Evolutionary conservation across 1,139 yeast species (phyloP).

Genomic region (Suhomyces choctaworum): DNA sequence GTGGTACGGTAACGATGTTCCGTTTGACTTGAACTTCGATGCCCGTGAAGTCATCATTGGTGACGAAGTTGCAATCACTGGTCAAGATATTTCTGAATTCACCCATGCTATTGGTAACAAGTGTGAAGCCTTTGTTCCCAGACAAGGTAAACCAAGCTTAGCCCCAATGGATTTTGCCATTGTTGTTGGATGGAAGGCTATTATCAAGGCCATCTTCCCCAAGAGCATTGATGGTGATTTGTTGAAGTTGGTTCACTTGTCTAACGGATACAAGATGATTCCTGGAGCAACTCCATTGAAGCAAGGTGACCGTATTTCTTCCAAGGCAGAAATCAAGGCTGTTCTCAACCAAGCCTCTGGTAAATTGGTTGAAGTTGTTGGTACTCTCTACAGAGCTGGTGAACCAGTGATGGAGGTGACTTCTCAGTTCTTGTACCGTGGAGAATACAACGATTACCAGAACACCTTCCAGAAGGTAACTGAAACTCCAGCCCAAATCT

Average conservation of each 20-base stretch:
- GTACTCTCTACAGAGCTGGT: conserved; percentile 77
- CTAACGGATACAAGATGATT: conserved; percentile 91
- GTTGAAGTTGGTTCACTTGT: conserved; percentile 88
- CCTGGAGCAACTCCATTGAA: conserved; percentile 90
- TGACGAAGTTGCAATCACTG: conserved; percentile 67
- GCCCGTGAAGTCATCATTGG: conserved; percentile 72
- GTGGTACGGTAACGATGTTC: conserved; percentile 78
- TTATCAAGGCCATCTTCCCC: conserved; percentile 96
- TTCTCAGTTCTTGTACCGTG: conserved; percentile 95
- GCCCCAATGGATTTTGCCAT: conserved; percentile 99
- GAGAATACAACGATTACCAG: conserved; percentile 80
- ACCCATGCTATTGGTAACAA: conserved; percentile 97
- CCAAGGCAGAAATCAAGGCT: conserved; percentile 83
- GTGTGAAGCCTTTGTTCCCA: conserved; percentile 90
- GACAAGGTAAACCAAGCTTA: conserved; percentile 78
- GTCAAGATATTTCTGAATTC: conserved; percentile 82
- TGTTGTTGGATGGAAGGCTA: conserved; percentile 97
- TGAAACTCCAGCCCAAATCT: conserved; percentile 85
- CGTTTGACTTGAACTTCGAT: conserved; percentile 62
- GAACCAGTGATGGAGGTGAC: conserved; percentile 90
- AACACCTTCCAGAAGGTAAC: conserved; percentile 88
- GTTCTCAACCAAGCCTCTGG: conserved; percentile 92
- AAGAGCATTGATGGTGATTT: conserved; percentile 94
- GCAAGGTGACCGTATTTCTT: conserved; percentile 82
- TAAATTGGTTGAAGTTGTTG: conserved; percentile 93